phyloP scores from a whole-genome alignment of 805 yeast species.

The Tetrapisispora taiwanensis region DNA sequence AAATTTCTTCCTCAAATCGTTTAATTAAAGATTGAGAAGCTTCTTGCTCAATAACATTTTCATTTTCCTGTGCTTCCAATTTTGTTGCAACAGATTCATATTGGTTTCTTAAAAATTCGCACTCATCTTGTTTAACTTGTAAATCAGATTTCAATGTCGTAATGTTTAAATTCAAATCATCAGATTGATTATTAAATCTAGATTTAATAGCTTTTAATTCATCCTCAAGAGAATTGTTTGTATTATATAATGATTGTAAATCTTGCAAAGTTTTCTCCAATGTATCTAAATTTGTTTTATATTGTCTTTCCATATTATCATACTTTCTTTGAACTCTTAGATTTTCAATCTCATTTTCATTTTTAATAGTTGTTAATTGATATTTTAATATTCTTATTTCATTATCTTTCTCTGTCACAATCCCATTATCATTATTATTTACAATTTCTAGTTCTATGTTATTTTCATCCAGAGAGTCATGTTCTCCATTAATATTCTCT shows the following conservation, averaged over 20 bases:
- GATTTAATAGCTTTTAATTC: conserved; percentile 15
- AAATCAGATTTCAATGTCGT: conserved; percentile 31
- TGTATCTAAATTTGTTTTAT: conserved; percentile 25
- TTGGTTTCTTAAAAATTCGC: conserved; percentile 32
- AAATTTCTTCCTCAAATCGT: conserved; percentile 20
- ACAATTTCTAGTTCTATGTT: neutral
- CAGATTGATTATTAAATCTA: conserved; percentile 13
- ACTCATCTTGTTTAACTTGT: conserved; percentile 18
- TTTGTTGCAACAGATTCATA: conserved; percentile 17
- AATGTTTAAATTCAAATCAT: conserved; percentile 21
- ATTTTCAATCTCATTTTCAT: conserved; percentile 30
- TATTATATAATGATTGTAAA: conserved; percentile 30
- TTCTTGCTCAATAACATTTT: conserved; percentile 11
- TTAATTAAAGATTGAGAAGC: conserved; percentile 13
- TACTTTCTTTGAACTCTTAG: conserved; percentile 18
- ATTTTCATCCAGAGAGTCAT: too few species aligned
- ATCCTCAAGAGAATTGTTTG: conserved; percentile 17
- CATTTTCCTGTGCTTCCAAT: conserved; percentile 11
- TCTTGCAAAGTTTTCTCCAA: conserved; percentile 27
- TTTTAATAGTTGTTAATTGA: conserved; percentile 30
- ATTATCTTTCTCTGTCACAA: conserved; percentile 8
- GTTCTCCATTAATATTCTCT: neutral
- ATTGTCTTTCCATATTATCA: conserved; percentile 22
- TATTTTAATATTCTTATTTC: conserved; percentile 28
- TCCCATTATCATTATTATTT: neutral